A percentile compares a stretch with the other conserved stretches of the same genome.
These are phyloP conservation scores for Backusella macrospora DNA, from an alignment of 192 early-diverging fungal species.

Conservation along the genomic window DNA sequence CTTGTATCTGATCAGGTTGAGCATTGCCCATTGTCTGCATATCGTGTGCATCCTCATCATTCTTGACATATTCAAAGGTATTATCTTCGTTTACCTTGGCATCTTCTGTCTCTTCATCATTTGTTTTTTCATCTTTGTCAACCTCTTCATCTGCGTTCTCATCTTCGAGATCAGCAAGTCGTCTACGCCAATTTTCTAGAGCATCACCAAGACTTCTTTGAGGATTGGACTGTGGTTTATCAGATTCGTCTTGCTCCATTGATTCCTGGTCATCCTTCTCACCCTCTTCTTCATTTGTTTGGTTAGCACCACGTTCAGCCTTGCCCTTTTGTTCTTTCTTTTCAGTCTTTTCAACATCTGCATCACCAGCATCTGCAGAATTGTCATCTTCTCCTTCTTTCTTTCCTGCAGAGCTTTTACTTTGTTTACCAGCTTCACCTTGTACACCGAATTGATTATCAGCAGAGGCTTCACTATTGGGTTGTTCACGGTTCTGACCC, in stretches of 20 bases:
- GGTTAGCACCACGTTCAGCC: constrained; percentile 30
- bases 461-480: constrained; percentile 48
- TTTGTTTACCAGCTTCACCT: constrained; percentile 62
- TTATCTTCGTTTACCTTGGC: constrained; percentile 55
- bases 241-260: constrained; percentile 44
- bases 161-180: constrained; percentile 76
- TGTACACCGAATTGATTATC: constrained; percentile 71
- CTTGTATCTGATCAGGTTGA: constrained; percentile 64
- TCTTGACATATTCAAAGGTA: constrained; percentile 77
- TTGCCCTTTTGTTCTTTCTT: constrained; percentile 30
- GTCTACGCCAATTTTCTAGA: constrained; percentile 89
- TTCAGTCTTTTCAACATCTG: constrained; percentile 31
- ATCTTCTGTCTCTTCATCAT: constrained; percentile 58
- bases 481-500: constrained; percentile 44
- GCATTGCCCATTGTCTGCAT: constrained; percentile 77
- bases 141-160: constrained; percentile 57
- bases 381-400: constrained; percentile 50
- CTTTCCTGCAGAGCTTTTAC: constrained; percentile 40
- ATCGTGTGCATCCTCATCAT: constrained; percentile 75
- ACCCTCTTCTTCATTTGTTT: constrained; percentile 28
- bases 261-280: constrained; percentile 31
- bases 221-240: constrained; percentile 70
- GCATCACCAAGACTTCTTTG: constrained; percentile 92
- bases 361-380: constrained; percentile 24
- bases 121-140: constrained; percentile 41